Conservation (phyloP, 2,329 filamentous ascomycete genomes). For the Leptodontidium sp. region DNA sequence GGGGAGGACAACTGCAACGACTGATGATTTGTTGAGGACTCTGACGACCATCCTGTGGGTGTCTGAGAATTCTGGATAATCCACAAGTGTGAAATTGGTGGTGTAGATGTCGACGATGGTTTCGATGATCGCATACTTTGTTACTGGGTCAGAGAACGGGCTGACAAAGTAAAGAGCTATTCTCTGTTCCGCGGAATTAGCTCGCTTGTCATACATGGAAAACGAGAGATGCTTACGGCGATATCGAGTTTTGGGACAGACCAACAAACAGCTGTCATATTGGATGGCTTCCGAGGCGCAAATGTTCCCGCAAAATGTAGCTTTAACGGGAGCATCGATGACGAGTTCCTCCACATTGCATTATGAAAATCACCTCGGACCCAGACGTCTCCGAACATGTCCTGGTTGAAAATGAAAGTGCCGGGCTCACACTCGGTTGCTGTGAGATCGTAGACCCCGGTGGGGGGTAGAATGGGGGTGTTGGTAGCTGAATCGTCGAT, state of each 20-base stretch:
- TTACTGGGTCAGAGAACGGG: neutral
- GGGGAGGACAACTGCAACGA: conserved; percentile 1
- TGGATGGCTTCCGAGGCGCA: neutral
- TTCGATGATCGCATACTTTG: conserved; percentile 4
- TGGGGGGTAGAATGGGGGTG: neutral
- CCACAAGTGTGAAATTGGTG: neutral
- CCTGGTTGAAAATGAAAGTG: conserved; percentile 2
- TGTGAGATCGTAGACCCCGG: neutral
- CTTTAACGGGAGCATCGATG: neutral
- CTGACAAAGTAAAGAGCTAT: neutral
- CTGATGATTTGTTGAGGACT: neutral
- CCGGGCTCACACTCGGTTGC: conserved; percentile 10
- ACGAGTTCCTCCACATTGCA: neutral
- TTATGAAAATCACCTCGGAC: neutral
- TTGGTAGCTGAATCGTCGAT: neutral
- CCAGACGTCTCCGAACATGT: neutral
- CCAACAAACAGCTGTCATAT: conserved; percentile 9
- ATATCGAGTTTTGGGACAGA: neutral
- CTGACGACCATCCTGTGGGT: neutral
- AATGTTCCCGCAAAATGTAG: neutral
- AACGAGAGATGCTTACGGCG: neutral
- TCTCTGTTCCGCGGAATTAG: neutral
- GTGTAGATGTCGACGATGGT: conserved; percentile 3
- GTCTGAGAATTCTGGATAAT: conserved; percentile 1
- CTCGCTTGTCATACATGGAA: neutral